Conservation (phyloP, 139 green algal genomes). For the Chlamydomonas eustigma region DNA sequence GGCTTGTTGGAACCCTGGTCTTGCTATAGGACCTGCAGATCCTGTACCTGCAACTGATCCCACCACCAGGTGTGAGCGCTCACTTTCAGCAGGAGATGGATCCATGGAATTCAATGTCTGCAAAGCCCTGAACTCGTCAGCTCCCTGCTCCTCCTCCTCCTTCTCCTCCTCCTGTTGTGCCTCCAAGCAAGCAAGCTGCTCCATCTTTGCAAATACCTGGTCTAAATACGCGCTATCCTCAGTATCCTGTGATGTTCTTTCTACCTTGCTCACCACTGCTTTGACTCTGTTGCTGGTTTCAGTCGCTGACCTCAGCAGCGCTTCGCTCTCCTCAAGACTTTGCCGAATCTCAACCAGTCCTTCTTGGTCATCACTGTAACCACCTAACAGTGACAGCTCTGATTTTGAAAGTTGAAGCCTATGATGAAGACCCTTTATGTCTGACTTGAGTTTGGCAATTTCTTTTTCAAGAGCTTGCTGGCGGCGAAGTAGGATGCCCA, state of each 20-base stretch:
- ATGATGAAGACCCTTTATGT: constrained; percentile 21
- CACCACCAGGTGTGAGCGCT: neutral
- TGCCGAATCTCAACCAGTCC: constrained; percentile 36
- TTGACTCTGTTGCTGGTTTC: constrained; percentile 3
- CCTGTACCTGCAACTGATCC: too few species aligned
- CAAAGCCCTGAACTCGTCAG: neutral
- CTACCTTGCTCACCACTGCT: neutral
- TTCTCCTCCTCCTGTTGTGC: constrained; percentile 5
- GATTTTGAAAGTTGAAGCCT: constrained; percentile 12
- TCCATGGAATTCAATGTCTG: neutral
- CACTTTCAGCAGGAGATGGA: neutral
- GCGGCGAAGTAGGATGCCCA: constrained; percentile 26
- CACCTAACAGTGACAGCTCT: neutral
- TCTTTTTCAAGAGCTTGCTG: constrained; percentile 5
- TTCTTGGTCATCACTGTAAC: constrained; percentile 15
- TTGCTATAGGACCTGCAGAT: too few species aligned
- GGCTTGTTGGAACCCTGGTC: too few species aligned
- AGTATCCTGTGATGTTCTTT: neutral
- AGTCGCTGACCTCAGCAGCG: constrained; percentile 21
- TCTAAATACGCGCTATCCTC: too few species aligned
- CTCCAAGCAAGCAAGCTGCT: constrained; percentile 24
- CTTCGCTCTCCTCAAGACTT: constrained; percentile 37
- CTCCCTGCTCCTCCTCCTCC: constrained; percentile 7
- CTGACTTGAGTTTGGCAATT: constrained; percentile 9
- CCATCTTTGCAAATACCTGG: constrained; percentile 29